Percentiles rank a stretch among this genome's conserved stretches.
These are phyloP conservation scores for Breynia disticha DNA, from an alignment of 441 rosid genomes.

Conservation along the genomic window DNA sequence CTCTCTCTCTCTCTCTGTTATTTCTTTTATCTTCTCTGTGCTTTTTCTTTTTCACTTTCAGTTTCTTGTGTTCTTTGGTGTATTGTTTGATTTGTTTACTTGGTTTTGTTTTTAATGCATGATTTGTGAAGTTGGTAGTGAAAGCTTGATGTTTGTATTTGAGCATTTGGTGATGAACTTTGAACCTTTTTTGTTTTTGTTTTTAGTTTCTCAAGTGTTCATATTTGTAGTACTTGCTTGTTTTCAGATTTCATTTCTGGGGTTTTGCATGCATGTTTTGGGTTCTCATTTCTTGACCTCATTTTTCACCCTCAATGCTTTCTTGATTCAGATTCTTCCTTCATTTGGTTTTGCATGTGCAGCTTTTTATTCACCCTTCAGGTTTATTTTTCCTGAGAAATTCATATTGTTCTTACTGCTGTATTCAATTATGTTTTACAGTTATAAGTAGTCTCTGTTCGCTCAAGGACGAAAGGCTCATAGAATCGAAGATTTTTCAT, in stretches of 20 bases:
- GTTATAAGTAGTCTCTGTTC: neutral
- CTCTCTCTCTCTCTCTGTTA: conserved; percentile 11
- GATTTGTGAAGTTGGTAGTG: neutral
- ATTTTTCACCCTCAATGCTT: no score
- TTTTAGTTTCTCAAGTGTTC: neutral
- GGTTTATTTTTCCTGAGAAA: no score
- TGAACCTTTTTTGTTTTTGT: no score
- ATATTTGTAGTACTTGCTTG: no score
- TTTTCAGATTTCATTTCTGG: conserved; percentile 10
- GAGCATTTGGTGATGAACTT: no score
- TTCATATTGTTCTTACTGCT: no score
- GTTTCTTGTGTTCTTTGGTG: neutral
- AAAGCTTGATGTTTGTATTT: no score
- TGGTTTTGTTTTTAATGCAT: neutral
- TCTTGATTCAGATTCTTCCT: no score
- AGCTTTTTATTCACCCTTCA: no score
- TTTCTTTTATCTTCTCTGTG: neutral
- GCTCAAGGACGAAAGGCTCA: neutral
- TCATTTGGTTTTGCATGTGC: no score
- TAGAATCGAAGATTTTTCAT: conserved; percentile 8
- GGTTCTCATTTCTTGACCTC: conserved; percentile 1
- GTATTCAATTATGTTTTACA: conserved; percentile 1
- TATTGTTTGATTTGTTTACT: conserved; percentile 1
- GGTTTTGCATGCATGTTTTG: conserved; percentile 23
- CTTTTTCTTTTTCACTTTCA: neutral